Conservation (phyloP, 176 grass and related monocot genomes). For the Tillandsia leiboldiana region DNA sequence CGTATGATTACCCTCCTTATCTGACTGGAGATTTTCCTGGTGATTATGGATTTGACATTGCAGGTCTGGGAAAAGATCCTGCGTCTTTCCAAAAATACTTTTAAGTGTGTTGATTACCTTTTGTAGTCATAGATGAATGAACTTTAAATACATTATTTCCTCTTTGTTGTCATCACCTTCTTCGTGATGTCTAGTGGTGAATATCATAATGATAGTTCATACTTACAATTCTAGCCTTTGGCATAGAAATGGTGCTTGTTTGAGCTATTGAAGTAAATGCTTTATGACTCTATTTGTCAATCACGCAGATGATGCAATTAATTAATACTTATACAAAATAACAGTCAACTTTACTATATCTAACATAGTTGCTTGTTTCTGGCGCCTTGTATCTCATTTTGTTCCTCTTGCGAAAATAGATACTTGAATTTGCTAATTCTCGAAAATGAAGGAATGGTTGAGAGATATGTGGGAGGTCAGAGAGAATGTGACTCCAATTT, state of each 20-base stretch:
- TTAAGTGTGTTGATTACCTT: constrained; percentile 46
- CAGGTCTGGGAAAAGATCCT: constrained; percentile 75
- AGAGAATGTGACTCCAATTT: too few species aligned
- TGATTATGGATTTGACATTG: constrained; percentile 86
- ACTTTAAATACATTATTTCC: too few species aligned
- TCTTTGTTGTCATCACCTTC: too few species aligned
- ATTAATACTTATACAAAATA: background rate
- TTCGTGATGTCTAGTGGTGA: too few species aligned
- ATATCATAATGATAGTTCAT: too few species aligned
- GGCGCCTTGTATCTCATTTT: background rate
- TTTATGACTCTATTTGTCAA: too few species aligned
- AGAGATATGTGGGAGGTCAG: background rate
- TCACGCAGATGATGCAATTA: too few species aligned
- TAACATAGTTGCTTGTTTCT: background rate
- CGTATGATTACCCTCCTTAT: constrained; percentile 61
- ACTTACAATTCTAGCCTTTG: too few species aligned
- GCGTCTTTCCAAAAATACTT: constrained; percentile 69
- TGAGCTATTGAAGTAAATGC: too few species aligned
- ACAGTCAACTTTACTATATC: background rate
- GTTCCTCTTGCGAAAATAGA: background rate
- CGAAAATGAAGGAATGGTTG: background rate
- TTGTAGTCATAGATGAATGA: background rate
- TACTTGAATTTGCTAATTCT: background rate
- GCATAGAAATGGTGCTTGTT: too few species aligned
- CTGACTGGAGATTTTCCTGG: constrained; percentile 67